Percentiles rank a stretch among this genome's conserved stretches.
These are phyloP conservation scores for Kwoniella sp. DNA, from an alignment of 768 basidiomycete genomes.

Conservation along the genomic window DNA sequence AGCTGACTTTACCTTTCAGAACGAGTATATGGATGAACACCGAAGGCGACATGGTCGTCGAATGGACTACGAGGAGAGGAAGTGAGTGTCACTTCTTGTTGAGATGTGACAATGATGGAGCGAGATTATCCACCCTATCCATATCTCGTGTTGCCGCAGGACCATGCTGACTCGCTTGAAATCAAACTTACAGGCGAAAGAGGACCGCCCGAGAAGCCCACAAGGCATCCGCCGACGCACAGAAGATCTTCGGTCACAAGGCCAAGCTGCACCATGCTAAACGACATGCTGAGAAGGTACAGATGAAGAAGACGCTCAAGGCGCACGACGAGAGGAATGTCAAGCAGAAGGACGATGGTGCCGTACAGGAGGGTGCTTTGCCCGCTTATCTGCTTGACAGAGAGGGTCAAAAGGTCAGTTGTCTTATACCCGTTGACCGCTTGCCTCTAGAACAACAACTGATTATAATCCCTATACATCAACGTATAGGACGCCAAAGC, in stretches of 20 bases:
- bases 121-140: conserved; percentile 6
- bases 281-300: conserved; percentile 95
- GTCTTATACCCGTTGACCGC: no score
- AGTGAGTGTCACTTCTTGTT: conserved; percentile 62
- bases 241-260: conserved; percentile 93
- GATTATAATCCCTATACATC: neutral
- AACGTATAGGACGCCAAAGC: conserved; percentile 78
- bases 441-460: neutral
- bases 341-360: conserved; percentile 81
- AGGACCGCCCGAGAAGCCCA: conserved; percentile 58
- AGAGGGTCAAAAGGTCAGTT: conserved; percentile 77
- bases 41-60: conserved; percentile 95
- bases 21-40: conserved; percentile 99
- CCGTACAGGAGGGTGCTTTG: conserved; percentile 81
- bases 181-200: conserved; percentile 55
- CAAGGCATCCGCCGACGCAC: conserved; percentile 75
- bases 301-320: conserved; percentile 98
- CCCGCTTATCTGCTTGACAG: conserved; percentile 95
- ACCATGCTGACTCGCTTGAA: neutral
- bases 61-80: conserved; percentile 92
- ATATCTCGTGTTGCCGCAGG: neutral
- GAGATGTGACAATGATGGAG: neutral
- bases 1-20: conserved; percentile 61
- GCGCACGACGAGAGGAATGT: conserved; percentile 98
- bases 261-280: conserved; percentile 97